These are phyloP conservation scores for Sporothrix euskadiensis DNA, from an alignment of 2,329 filamentous ascomycete species.

Conservation along the genomic window DNA sequence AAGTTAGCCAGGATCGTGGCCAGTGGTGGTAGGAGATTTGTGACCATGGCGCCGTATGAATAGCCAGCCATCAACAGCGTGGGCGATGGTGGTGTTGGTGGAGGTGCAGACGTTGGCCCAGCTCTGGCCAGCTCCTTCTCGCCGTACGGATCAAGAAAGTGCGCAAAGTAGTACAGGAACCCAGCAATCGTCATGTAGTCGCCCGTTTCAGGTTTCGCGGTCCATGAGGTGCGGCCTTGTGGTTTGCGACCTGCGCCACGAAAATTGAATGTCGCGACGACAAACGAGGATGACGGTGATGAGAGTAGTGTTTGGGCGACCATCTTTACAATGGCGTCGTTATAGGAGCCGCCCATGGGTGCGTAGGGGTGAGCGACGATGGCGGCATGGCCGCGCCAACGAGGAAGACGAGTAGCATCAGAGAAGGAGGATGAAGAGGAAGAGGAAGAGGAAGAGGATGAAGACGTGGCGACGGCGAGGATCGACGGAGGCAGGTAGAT, in stretches of 20 bases:
- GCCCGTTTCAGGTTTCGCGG: conserved; percentile 72
- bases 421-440: conserved; percentile 35
- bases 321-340: conserved; percentile 76
- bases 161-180: conserved; percentile 74
- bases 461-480: conserved; percentile 33
- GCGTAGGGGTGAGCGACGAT: conserved; percentile 90
- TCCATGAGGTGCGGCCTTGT: conserved; percentile 79
- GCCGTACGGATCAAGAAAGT: conserved; percentile 53
- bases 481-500: conserved; percentile 69
- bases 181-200: conserved; percentile 85
- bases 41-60: conserved; percentile 86
- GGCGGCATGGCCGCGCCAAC: conserved; percentile 54
- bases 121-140: conserved; percentile 12
- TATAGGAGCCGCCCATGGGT: conserved; percentile 78
- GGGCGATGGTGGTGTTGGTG: conserved; percentile 30
- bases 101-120: conserved; percentile 21
- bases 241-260: conserved; percentile 53
- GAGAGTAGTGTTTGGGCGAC: conserved; percentile 63
- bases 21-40: conserved; percentile 68
- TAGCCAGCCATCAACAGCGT: conserved; percentile 69
- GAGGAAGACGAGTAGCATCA: conserved; percentile 34
- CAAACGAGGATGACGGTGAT: conserved; percentile 56
- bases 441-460: background rate
- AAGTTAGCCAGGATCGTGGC: conserved; percentile 63
- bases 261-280: conserved; percentile 91